Conservation (phyloP, 2,329 filamentous ascomycete species). For the Blastomyces gilchristii region DNA sequence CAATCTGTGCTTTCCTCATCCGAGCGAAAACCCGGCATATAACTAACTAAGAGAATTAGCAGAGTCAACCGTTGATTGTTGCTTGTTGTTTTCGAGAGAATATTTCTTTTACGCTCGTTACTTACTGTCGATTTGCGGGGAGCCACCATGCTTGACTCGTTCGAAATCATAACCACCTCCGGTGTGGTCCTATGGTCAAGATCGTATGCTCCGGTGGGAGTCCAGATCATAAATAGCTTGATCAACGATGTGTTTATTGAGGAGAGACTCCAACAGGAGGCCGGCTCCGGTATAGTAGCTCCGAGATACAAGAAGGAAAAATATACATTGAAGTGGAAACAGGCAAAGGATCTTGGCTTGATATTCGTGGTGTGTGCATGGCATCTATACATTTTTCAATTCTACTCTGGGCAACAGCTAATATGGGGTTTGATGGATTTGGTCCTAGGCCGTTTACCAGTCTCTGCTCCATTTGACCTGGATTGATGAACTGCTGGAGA, state of each 20-base stretch:
- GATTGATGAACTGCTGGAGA: constrained; percentile 94
- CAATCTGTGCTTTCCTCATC: neutral
- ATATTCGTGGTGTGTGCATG: constrained; percentile 71
- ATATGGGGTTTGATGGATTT: neutral
- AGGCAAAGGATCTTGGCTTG: constrained; percentile 81
- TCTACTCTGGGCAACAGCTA: constrained; percentile 4
- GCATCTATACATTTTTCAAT: neutral
- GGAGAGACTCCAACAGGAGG: constrained; percentile 59
- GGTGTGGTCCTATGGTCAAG: constrained; percentile 96
- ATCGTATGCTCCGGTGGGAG: constrained; percentile 67
- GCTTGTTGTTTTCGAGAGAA: neutral
- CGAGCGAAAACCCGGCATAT: too few species aligned
- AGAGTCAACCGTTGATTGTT: neutral
- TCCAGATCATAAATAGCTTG: constrained; percentile 81
- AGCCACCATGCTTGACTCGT: constrained; percentile 74
- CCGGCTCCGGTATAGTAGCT: constrained; percentile 50
- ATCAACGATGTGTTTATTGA: constrained; percentile 97
- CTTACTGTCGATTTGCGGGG: neutral
- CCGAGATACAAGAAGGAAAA: constrained; percentile 80
- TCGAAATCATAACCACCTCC: constrained; percentile 91
- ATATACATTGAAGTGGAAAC: constrained; percentile 89
- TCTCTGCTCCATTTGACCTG: constrained; percentile 89
- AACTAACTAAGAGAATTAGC: too few species aligned
- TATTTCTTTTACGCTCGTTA: neutral
- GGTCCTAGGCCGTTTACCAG: constrained; percentile 76